Conservation (phyloP, 192 early-diverging fungal species). For the Coemansia sp. region DNA sequence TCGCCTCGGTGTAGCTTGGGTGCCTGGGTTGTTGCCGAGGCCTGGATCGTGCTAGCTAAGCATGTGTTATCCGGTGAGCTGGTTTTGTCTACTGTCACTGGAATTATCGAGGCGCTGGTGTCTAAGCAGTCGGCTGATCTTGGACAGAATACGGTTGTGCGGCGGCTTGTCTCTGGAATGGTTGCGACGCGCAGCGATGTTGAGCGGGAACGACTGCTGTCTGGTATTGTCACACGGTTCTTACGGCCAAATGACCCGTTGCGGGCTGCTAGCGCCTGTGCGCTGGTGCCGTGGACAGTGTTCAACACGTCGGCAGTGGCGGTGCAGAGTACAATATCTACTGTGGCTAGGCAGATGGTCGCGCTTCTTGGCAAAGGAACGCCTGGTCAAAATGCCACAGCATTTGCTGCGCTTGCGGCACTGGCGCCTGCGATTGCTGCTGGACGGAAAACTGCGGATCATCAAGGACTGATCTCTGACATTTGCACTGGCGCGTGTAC, state of each 20-base stretch:
- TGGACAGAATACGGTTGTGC: background rate
- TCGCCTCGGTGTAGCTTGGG: slow-evolving; percentile 15
- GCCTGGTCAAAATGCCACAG: background rate
- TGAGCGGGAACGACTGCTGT: background rate
- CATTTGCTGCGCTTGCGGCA: background rate
- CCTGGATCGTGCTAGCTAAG: slow-evolving; percentile 23
- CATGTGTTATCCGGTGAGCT: slow-evolving; percentile 2
- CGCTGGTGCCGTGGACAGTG: slow-evolving; percentile 1
- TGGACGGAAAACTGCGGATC: background rate
- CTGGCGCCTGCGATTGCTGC: slow-evolving; percentile 1
- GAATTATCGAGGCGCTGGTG: slow-evolving; percentile 5
- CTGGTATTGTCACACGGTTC: background rate
- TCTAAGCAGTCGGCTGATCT: background rate
- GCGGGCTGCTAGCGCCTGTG: background rate
- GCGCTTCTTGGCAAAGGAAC: background rate
- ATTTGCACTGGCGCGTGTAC: background rate
- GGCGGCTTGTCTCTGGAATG: background rate
- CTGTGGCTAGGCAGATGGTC: background rate
- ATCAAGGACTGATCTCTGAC: background rate
- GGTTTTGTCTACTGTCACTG: slow-evolving; percentile 2
- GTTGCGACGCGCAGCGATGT: background rate
- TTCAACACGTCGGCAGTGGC: background rate
- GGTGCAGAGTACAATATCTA: background rate
- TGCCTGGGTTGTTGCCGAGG: slow-evolving; percentile 12
- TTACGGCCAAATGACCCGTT: background rate